These are phyloP conservation scores for Hygrophorus pudorinus DNA, from an alignment of 768 basidiomycete species.

Conservation along the genomic window DNA sequence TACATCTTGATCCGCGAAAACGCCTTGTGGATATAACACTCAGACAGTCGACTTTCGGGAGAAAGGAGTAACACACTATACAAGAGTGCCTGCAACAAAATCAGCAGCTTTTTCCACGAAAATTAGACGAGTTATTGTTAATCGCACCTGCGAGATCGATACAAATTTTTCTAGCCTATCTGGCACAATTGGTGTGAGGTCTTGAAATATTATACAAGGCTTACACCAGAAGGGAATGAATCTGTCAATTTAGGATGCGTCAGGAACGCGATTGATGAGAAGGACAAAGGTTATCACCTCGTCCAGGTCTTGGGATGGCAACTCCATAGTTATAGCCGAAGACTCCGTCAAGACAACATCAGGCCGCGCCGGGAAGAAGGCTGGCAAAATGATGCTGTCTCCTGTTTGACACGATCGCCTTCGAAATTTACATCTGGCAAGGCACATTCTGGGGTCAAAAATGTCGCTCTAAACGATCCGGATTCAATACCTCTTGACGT, in stretches of 20 bases:
- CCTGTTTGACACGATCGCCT: constrained; percentile 19
- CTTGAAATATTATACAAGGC: constrained; percentile 12
- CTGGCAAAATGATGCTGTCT: constrained; percentile 37
- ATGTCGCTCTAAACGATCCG: neutral
- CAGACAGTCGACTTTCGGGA: too few relatives aligned
- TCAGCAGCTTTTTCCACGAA: constrained; percentile 6
- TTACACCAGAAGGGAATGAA: constrained; percentile 53
- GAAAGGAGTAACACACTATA: constrained; percentile 27
- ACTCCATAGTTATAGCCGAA: constrained; percentile 16
- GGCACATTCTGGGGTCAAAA: neutral
- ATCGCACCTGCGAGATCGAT: constrained; percentile 28
- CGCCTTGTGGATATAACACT: too few relatives aligned
- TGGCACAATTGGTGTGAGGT: neutral
- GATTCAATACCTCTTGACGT: constrained; percentile 39
- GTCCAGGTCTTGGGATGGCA: constrained; percentile 35
- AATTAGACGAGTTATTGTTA: constrained; percentile 1
- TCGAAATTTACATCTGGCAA: constrained; percentile 35
- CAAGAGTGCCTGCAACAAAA: constrained; percentile 20
- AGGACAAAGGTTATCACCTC: constrained; percentile 31
- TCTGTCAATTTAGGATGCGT: too few relatives aligned
- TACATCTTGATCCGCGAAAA: too few relatives aligned
- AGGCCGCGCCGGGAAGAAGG: constrained; percentile 34
- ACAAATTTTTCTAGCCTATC: constrained; percentile 36
- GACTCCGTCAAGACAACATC: constrained; percentile 16
- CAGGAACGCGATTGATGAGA: too few relatives aligned